Evolutionary conservation across 2,329 filamentous ascomycete genomes (phyloP), one percentile per base, ranked within the genome.

Genomic region (Colletotrichum sp.): DNA sequence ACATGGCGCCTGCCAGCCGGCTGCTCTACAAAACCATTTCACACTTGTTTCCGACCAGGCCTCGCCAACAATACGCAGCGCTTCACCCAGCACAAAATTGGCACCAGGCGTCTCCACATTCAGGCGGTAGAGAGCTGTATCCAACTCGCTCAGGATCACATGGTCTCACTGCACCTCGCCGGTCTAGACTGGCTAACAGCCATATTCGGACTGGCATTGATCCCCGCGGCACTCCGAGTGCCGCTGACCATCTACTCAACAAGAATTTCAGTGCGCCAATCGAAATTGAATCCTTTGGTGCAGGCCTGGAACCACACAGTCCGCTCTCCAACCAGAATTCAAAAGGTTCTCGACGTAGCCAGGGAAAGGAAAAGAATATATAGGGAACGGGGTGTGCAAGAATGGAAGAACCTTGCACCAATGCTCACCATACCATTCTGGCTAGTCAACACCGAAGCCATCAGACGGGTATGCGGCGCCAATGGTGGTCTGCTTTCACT

Each of bases 161-260:
- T 76, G 27, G 12, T 72, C 22, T 13, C 82, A 61, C 69, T 88
- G 12, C 90, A 92, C 79, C 72, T 75, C 28, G 55, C 79, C 28
- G 85, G 86, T 48, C 80, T 88, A 2, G 89, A 90, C 2, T 92
- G 90, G 90, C 91, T 85, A 78, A 52, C 43, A 52, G 43, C 43
- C 43, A 52, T 52, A 22, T 12, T 22, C 43, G 43, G 43, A 52
- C 43, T 89, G 16, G 88, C 89, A 8, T 76, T 91, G 3, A 80
- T 83, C 61, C 81, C 91, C 79, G 78, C 86, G 52, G 72, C 85
- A 64, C 79, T 88, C 74, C 85, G 90, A 16, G 80, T 90, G 6
- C 90, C 90, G 8, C 82, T 88, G 8, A 84, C 83, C 43, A 77
- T 86, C 71, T 88, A 90, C 79, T 74, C 80, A 6, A 82, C 81